Conservation (phyloP, 2,329 filamentous ascomycete genomes). For the Paraconiothyrium brasiliense region DNA sequence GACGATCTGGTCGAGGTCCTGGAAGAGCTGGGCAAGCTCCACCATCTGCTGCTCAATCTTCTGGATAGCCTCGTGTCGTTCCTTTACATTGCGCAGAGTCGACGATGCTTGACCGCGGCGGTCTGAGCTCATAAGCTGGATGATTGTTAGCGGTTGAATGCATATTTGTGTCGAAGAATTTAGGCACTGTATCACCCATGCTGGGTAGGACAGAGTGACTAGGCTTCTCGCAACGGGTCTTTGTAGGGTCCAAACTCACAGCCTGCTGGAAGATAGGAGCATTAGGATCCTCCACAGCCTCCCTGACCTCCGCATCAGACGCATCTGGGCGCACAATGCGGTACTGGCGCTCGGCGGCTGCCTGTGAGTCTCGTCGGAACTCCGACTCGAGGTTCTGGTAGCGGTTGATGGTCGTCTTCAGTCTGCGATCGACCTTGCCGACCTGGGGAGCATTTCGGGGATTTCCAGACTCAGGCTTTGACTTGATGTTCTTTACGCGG, state of each 20-base stretch:
- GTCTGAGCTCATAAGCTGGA: constrained; percentile 77
- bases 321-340: constrained; percentile 87
- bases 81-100: constrained; percentile 80
- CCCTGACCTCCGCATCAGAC: constrained; percentile 77
- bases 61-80: constrained; percentile 85
- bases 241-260: constrained; percentile 46
- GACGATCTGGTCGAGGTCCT: constrained; percentile 86
- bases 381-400: constrained; percentile 83
- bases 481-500: constrained; percentile 84
- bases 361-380: constrained; percentile 81
- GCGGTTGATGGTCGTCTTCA: constrained; percentile 81
- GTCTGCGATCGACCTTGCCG: constrained; percentile 77
- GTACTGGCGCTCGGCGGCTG: constrained; percentile 89
- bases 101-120: constrained; percentile 82
- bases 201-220: background rate
- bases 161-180: background rate
- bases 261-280: constrained; percentile 89
- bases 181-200: background rate
- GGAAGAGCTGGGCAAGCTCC: constrained; percentile 86
- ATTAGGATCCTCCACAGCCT: constrained; percentile 77
- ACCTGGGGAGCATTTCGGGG: constrained; percentile 82
- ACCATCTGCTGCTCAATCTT: constrained; percentile 93
- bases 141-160: constrained; percentile 22
- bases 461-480: constrained; percentile 76
- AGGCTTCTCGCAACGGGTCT: background rate